A percentile compares a stretch with the other conserved stretches of the same genome.
phyloP scores from a whole-genome alignment of 2,329 filamentous ascomycete species.

The Dothidotthia symphoricarpi region DNA sequence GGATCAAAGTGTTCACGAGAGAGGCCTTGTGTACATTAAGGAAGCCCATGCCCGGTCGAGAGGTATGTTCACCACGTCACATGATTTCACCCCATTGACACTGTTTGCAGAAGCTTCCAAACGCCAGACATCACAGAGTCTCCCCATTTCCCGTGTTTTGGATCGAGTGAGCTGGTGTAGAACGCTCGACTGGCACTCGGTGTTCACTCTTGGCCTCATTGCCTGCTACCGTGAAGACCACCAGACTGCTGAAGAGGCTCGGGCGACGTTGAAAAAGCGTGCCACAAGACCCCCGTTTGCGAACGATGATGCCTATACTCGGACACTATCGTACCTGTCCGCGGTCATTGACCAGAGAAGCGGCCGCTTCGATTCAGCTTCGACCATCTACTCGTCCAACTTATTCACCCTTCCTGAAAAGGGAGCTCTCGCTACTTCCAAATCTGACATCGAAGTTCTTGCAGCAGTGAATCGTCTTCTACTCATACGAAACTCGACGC shows the following conservation, averaged over 20 bases:
- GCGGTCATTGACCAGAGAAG: constrained; percentile 75
- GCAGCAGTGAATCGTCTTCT: constrained; percentile 51
- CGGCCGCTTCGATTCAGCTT: constrained; percentile 68
- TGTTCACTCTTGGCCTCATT: constrained; percentile 69
- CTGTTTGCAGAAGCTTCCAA: constrained; percentile 17
- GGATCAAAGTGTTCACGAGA: constrained; percentile 56
- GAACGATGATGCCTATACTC: constrained; percentile 45
- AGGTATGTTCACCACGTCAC: constrained; percentile 31
- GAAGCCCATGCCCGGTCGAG: constrained; percentile 55
- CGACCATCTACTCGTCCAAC: constrained; percentile 63
- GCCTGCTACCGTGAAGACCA: constrained; percentile 70
- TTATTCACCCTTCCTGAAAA: constrained; percentile 54
- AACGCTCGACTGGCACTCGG: constrained; percentile 65
- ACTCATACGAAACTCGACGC: constrained; percentile 44
- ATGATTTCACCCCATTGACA: background rate
- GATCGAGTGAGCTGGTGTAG: constrained; percentile 61
- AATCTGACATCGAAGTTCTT: constrained; percentile 47
- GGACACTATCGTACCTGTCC: constrained; percentile 67
- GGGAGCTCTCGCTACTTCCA: constrained; percentile 20
- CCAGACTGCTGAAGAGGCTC: constrained; percentile 44
- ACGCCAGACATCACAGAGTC: constrained; percentile 14
- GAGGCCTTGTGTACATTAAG: constrained; percentile 55
- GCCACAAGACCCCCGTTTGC: constrained; percentile 45
- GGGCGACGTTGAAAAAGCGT: constrained; percentile 20
- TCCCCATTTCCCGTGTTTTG: constrained; percentile 25